Evolutionary conservation across 2,329 filamentous ascomycete species (phyloP), one percentile per base, ranked within the genome.

Genomic region (Dactylellina drechsleri): DNA sequence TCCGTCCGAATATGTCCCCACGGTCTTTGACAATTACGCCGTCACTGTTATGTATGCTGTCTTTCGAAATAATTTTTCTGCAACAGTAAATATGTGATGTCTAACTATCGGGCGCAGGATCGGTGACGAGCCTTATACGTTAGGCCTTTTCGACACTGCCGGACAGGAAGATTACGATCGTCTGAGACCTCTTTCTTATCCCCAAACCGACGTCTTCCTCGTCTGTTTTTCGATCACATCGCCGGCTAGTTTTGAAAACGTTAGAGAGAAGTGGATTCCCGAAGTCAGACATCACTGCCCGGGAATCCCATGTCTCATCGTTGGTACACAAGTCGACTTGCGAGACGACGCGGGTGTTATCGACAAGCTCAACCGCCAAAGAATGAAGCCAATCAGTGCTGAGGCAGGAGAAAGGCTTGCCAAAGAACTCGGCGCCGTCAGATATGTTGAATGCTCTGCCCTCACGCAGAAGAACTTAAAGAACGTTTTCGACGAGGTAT

Each of bases 111-210:
- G 28, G 12, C 40, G 15, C 58, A 99, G 95, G 95, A 98, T 99
- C 82, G 95, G 95, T 78, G 95, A 98, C 83, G 95, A 99, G 84
- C 95, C 95, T 73, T 98, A 98, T 83, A 99, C 95, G 15, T 87
- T 99, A 56, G 95, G 95, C 72, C 87, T 99, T 28, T 99, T 98
- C 82, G 95, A 99, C 89, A 99, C 95, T 43, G 95, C 95, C 77
- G 95, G 95, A 83, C 95, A 99, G 85, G 95, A 99, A 87, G 94
- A 99, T 89, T 98, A 98, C 85, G 95, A 99, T 84, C 91, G 95
- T 80, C 89, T 99, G 78, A 92, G 95, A 81, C 95, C 95, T 56
- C 88, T 98, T 76, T 98, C 95, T 77, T 99, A 99, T 83, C 95
- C 95, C 0, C 95, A 98, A 85, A 98, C 95, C 80, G 95, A 98